These are phyloP conservation scores for Phialocephala subalpina DNA, from an alignment of 2,329 filamentous ascomycete species.

Conservation along the genomic window DNA sequence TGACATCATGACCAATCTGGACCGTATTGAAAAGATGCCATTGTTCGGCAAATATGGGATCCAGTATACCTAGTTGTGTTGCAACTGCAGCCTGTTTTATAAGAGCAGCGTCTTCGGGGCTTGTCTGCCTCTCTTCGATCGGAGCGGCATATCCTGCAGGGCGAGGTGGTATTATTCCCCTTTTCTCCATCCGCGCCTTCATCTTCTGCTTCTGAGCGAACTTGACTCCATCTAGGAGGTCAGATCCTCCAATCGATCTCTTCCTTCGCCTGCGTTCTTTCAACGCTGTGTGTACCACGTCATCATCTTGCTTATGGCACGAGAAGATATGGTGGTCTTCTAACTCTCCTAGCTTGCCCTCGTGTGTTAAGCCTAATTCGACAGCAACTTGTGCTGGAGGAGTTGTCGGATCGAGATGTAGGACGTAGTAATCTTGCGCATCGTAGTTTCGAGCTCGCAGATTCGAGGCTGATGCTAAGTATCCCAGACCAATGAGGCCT, in stretches of 20 bases:
- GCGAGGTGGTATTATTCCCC: constrained; percentile 39
- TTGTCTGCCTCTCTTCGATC: constrained; percentile 32
- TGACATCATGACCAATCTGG: constrained; percentile 88
- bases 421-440: constrained; percentile 89
- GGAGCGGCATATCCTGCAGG: constrained; percentile 33
- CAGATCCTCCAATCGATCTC: constrained; percentile 57
- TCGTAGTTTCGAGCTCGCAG: constrained; percentile 75
- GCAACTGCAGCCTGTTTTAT: constrained; percentile 68
- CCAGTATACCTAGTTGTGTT: constrained; percentile 74
- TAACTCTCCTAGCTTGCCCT: constrained; percentile 82
- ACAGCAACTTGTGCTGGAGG: constrained; percentile 75
- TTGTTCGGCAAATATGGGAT: constrained; percentile 92
- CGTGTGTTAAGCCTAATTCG: constrained; percentile 78
- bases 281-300: constrained; percentile 64
- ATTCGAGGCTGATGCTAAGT: constrained; percentile 52
- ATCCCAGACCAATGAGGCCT: constrained; percentile 61
- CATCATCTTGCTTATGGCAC: constrained; percentile 66
- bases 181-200: constrained; percentile 68
- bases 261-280: constrained; percentile 65
- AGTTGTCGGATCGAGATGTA: constrained; percentile 76
- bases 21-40: constrained; percentile 93
- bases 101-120: constrained; percentile 51
- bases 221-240: constrained; percentile 76
- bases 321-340: constrained; percentile 87
- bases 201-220: constrained; percentile 82